Base-by-base conservation (phyloP, 2,329 filamentous ascomycete genomes). In the Exophiala xenobiotica region DNA sequence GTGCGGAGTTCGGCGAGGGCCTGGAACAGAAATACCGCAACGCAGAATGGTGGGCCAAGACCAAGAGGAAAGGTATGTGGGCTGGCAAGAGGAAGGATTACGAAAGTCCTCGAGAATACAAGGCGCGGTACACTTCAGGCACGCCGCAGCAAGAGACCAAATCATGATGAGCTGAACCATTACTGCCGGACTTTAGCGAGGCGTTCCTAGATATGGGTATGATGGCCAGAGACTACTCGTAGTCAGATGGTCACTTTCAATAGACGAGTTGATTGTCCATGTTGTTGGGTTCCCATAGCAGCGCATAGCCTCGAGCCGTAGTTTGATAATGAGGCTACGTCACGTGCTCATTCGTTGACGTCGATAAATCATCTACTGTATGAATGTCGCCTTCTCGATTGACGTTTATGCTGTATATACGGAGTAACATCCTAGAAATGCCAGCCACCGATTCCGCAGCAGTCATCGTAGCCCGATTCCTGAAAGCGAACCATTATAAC, bases 71-170 rank as follows among this genome's bases (percentile, higher is more conserved):
- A 60, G 88, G 88, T 0, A 81, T 97, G 74, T 97, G 93, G 93
- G 77, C 79, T 50, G 77, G 79, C 24, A 80, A 81, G 54, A 73
- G 73, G 43, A 77, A 76, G 58, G 70, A 77, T 53, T 85, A 85
- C 65, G 91, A 96, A 74, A 95, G 85, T 67, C 93, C 93, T 6
- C 81, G 90, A 61, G 86, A 89, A 54, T 99, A 89, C 71, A 99
- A 99, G 76, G 85, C 65, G 43, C 71, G 81, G 52, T 45, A 60
- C 49, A 49, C 44, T 4, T 29, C 42, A n/a, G 48, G 48, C 4
- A 16, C 47, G 23, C 45, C 48, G 5, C 51, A 53, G 26, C 45
- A 59, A n/a, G 58, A 54, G 23, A 6, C 18, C 14, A 44, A 43
- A 33, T 33, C 24, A 55, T 49, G 40, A 51, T 26, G 4, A 24